Percentiles rank a stretch among this genome's conserved stretches.
phyloP scores from a whole-genome alignment of 306 rosid species.

The Quercus dentata region DNA sequence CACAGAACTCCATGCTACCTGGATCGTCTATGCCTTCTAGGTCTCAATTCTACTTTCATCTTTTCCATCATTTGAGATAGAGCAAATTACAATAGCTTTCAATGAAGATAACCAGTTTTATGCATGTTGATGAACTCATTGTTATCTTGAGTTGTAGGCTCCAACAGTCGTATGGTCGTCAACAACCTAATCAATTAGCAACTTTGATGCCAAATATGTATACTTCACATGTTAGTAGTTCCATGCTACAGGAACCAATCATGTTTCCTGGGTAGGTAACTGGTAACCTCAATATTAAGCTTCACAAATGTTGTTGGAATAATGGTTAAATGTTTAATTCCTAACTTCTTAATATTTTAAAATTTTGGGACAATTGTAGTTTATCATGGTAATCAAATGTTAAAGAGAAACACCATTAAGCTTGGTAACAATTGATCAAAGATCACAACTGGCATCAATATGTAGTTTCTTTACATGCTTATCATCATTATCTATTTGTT shows the following conservation, averaged over 20 bases:
- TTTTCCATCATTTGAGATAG: not conserved
- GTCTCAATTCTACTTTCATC: not conserved
- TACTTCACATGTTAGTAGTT: not conserved
- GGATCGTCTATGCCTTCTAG: conserved; percentile 10
- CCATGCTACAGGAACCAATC: not conserved
- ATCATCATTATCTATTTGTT: not conserved
- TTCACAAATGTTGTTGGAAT: not conserved
- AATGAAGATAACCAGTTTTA: not conserved
- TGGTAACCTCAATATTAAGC: not conserved
- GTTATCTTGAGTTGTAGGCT: not conserved
- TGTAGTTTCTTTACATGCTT: not conserved
- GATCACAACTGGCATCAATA: not conserved
- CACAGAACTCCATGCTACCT: not conserved
- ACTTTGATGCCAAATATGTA: not conserved
- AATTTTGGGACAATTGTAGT: no score
- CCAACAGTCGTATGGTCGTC: not conserved
- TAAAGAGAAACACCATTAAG: not conserved
- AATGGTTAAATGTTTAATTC: no score
- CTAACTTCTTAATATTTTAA: no score
- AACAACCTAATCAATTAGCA: not conserved
- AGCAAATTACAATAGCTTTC: not conserved
- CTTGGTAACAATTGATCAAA: not conserved
- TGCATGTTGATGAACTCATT: not conserved
- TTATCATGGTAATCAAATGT: not conserved
- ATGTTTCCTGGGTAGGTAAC: not conserved